Base-by-base conservation (phyloP, 2,329 filamentous ascomycete species). In the Cladophialophora chaetospira region DNA sequence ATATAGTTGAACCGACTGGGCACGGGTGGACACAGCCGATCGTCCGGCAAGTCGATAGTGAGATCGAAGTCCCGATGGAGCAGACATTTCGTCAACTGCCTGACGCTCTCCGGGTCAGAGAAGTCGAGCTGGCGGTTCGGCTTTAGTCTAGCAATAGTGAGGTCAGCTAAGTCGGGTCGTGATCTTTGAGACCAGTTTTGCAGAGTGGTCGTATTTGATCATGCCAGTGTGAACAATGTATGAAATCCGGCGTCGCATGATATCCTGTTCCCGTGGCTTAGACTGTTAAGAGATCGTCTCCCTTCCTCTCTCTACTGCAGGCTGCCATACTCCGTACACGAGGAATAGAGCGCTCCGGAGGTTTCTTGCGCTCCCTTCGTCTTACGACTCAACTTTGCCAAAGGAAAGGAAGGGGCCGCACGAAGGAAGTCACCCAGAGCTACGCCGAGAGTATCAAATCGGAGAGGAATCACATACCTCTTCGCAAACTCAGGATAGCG, bases 11-110 rank as follows among this genome's bases (percentile, higher is more conserved):
- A 87, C 45, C 58, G 45, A 25, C 57, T 56, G 31, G 47, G 50
- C 23, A 96, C 88, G 1, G 92, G 90, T 10, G 93, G 94, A 69
- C 93, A 97, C 0, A 99, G 78, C 19, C 93, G 81, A 70, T 96
- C 86, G 23, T 82, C 74, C 0, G 91, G 91, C 1, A 97, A 77
- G 4, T 87, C 78, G 11, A 97, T 75, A 0, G 77, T 68, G 6
- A 97, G 73, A 10, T 79, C 80, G 71, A 97, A 97, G 71, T 97
- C 87, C 11, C 82, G 73, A 57, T 82, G 83, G 15, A 97, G 78
- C 1, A 97, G 79, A 15, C 87, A 86, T 68, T 88, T 91, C 9
- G 92, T 95, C 46, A 97, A 78, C 65, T 81, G 75, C 83, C 88
- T 83, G 6, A 96, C 83, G 19, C 89, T 84, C 47, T 80, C 75